Base-by-base conservation (phyloP, 2,329 filamentous ascomycete species). In the Arthrocladium fulminans region DNA sequence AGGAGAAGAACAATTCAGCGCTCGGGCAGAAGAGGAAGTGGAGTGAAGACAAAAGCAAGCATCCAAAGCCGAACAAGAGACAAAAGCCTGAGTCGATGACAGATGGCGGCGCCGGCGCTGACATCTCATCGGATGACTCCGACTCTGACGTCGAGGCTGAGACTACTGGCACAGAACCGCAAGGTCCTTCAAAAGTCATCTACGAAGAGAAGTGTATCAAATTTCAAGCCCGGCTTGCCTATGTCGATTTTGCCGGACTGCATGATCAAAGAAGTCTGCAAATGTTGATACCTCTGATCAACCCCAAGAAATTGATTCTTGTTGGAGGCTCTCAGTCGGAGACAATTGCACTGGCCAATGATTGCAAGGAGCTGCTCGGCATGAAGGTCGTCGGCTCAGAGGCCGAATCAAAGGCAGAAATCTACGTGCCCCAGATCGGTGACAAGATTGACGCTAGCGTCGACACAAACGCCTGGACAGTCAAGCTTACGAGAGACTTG, bases 391-490 rank as follows among this genome's bases (percentile, higher is more conserved):
- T 59, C 2, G 52, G 51, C 4, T 70, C 70, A 35, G 72, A 74
- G 30, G 67, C 69, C 39, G 69, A 73, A 15, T 29, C 49, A 10
- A 49, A 52, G 4, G 75, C 80, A 29, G 82, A 89, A 54, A 86
- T 98, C 3, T 90, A 90, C 62, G 88, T 87, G 0, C 92, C 92
- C 1, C 66, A 71, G 8, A 72, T 86, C n/a, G 88, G 88, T 20
- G 72, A 76, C 27, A 72, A 75, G 12, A 76, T 98, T 35, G 83
- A 98, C 65, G 92, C 90, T 10, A 96, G 89, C 61, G 90, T 97
- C 35, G 92, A 98, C 63, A 97, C 90, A 3, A 96, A 97, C 63
- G 89, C 92, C 3, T 98, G 94, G 92, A 83, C 86, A 20, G 86
- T 98, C 51, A 94, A 89, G 66, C 76, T 98, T 15, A 88, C 87